Evolutionary conservation across 2,329 filamentous ascomycete genomes (phyloP).

Genomic region (Arthrinium puccinioides): DNA sequence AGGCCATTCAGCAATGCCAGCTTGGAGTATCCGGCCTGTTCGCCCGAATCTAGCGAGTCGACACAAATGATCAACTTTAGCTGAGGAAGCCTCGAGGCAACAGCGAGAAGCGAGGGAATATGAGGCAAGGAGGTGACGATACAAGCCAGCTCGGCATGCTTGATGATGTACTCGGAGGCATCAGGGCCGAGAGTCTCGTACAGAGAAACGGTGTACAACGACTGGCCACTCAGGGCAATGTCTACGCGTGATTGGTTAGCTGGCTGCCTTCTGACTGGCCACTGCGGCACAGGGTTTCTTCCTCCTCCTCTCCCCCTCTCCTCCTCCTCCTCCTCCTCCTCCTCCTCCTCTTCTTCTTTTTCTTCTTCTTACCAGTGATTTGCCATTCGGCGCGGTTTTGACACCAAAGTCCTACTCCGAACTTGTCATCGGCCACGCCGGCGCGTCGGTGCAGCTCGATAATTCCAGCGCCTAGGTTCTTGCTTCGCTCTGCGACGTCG

Average conservation of each 20-base stretch:
- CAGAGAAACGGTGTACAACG: slow-evolving; percentile 82
- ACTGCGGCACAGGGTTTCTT: no score
- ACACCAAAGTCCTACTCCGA: slow-evolving; percentile 77
- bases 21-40: slow-evolving; percentile 72
- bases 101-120: slow-evolving; percentile 72
- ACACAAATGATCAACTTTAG: slow-evolving; percentile 85
- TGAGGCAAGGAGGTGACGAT: slow-evolving; percentile 76
- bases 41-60: slow-evolving; percentile 75
- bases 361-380: slow-evolving; percentile 62
- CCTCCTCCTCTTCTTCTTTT: no score
- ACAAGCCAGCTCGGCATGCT: slow-evolving; percentile 70
- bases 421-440: slow-evolving; percentile 59
- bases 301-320: no score
- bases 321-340: no score
- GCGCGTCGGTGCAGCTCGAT: slow-evolving; percentile 71
- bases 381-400: slow-evolving; percentile 88
- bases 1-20: slow-evolving; percentile 67
- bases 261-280: no score
- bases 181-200: slow-evolving; percentile 94
- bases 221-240: slow-evolving; percentile 79
- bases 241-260: slow-evolving; percentile 41
- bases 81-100: slow-evolving; percentile 66
- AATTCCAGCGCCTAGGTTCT: slow-evolving; percentile 78
- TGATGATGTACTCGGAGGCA: slow-evolving; percentile 90
- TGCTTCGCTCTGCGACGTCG: slow-evolving; percentile 70